Evolutionary conservation across 768 basidiomycete species (phyloP), one percentile per base, ranked within the genome.

Genomic region (Cyclocybe aegerita): DNA sequence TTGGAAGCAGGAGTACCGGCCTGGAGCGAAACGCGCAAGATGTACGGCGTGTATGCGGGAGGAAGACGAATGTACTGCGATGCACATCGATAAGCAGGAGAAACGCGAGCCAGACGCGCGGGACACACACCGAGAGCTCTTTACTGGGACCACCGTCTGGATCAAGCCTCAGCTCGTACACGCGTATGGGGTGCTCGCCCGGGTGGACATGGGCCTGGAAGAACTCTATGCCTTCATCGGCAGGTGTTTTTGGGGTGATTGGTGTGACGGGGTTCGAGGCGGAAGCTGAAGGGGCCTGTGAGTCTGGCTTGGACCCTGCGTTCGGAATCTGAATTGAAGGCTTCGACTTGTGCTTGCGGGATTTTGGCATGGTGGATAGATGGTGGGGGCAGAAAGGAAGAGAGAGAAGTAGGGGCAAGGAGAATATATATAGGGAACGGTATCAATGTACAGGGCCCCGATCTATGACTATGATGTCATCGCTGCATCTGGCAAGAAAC

Each of bases 21-120:
- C 41, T 95, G 89, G 43, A 98, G 78, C 14, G 89, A 87, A 33
- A 99, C 88, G 46, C 97, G 86, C 23, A 99, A 73, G 43, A 98
- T 81, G 65, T 98, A 99, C 1, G 95, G 95, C 12, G 73, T 73
- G 63, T 85, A 79, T 16, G 95, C 92, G 9, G 97, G 93, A 7
- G 97, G 97, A 12, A 99, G 83, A 36, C 97, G 93, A 59, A 96
- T 88, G 68, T 98, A 98, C 97, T 98, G 52, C 29, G 54, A 37
- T 3, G 16, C 12, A 35, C 49, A 50, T 54, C 16, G 57, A 52
- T 30, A 57, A 36, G 45, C 52, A 44, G 35, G 46, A 15, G 36
- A 16, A 45, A 46, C 31, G 36, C 41, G 34, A 23, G 44, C 7
- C 17, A 34, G 6, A 39, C 23, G 12, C 30, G 33, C 4, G 15